phyloP scores from a whole-genome alignment of 352 stramenopile species.

The Globisporangium paddicum region DNA sequence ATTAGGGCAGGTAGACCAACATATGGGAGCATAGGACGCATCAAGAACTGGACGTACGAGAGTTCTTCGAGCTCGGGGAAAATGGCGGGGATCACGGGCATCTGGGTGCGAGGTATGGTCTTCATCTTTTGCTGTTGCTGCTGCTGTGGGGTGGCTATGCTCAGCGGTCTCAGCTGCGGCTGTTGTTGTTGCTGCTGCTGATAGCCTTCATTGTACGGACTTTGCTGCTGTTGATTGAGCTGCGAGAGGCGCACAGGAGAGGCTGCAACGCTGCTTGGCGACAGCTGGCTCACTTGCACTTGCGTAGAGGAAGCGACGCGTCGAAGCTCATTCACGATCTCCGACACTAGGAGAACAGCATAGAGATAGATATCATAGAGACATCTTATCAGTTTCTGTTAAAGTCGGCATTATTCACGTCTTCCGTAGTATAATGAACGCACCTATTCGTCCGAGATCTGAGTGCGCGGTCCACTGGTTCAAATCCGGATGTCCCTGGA shows the following conservation, averaged over 20 bases:
- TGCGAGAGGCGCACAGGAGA: constrained; percentile 8
- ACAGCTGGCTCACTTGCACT: background rate
- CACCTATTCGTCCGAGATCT: constrained; percentile 72
- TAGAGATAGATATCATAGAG: background rate
- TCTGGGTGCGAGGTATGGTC: constrained; percentile 57
- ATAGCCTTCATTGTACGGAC: constrained; percentile 4
- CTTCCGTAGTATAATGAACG: background rate
- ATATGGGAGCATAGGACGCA: background rate
- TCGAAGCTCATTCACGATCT: constrained; percentile 63
- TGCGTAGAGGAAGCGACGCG: constrained; percentile 15
- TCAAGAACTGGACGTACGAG: constrained; percentile 36
- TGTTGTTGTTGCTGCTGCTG: constrained; percentile 23
- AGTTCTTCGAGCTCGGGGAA: constrained; percentile 76
- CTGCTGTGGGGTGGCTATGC: background rate
- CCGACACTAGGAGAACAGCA: constrained; percentile 28
- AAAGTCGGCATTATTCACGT: background rate
- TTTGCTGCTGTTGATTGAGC: background rate
- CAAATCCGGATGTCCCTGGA: constrained; percentile 64
- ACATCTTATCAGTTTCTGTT: background rate
- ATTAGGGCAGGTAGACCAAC: background rate
- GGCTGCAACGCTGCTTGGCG: background rate
- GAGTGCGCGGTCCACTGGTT: constrained; percentile 82
- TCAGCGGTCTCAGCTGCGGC: background rate
- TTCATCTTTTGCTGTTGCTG: constrained; percentile 31
- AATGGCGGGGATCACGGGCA: constrained; percentile 67